A percentile compares a stretch with the other conserved stretches of the same genome.
phyloP scores from a whole-genome alignment of 1,139 yeast species.

The Lodderomyces theae region DNA sequence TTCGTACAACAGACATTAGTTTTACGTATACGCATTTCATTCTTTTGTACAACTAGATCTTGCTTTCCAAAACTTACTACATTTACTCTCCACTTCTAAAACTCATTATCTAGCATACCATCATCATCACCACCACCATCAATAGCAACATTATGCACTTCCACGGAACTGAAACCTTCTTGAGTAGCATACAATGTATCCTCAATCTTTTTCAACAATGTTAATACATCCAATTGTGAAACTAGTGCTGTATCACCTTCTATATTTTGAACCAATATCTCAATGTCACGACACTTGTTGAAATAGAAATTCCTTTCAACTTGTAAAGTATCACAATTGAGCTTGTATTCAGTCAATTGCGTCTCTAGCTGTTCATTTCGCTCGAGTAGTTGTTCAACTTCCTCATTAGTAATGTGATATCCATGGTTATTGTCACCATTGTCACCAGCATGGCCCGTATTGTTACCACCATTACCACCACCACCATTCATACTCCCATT shows the following conservation, averaged over 20 bases:
- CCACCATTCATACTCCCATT: neutral
- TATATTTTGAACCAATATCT: conserved; percentile 67
- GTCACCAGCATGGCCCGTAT: too few species aligned
- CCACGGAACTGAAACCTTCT: conserved; percentile 57
- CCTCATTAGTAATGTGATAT: conserved; percentile 32
- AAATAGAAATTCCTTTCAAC: conserved; percentile 86
- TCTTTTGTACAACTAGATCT: too few species aligned
- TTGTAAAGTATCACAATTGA: conserved; percentile 30
- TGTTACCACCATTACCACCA: too few species aligned
- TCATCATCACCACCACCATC: conserved; percentile 5
- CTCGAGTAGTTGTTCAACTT: conserved; percentile 10
- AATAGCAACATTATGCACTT: conserved; percentile 3
- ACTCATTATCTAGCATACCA: neutral
- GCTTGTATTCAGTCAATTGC: conserved; percentile 52
- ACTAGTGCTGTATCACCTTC: conserved; percentile 28
- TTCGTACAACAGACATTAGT: too few species aligned
- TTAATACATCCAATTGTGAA: conserved; percentile 28
- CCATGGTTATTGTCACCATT: neutral
- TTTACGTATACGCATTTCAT: too few species aligned
- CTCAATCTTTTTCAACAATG: conserved; percentile 62
- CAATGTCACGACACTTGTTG: conserved; percentile 84
- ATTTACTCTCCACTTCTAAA: too few species aligned
- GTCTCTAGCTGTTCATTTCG: conserved; percentile 42
- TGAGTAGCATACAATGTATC: conserved; percentile 77
- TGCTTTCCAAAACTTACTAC: too few species aligned